These are phyloP conservation scores for Penicillium sumatraense DNA, from an alignment of 2,329 filamentous ascomycete genomes.

Conservation along the genomic window DNA sequence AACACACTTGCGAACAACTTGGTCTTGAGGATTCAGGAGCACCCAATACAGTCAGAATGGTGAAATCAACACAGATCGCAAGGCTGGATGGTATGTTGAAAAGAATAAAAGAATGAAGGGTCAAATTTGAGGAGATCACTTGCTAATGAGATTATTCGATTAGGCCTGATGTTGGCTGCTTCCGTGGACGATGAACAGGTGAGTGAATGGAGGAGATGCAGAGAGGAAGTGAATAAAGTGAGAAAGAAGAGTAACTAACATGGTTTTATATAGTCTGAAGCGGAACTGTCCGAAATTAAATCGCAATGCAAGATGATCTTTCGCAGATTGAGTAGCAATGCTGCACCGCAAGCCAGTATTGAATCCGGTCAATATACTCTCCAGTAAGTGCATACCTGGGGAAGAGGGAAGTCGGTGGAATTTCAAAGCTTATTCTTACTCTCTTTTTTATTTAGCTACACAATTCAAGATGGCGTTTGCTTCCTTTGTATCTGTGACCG, in stretches of 20 bases:
- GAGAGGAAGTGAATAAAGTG: conserved; percentile 6
- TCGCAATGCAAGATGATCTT: conserved; percentile 88
- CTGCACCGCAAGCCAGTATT: conserved; percentile 89
- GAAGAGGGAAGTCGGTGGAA: background rate
- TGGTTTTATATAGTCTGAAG: conserved; percentile 60
- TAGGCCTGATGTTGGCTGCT: conserved; percentile 91
- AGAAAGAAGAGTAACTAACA: conserved; percentile 5
- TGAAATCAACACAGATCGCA: conserved; percentile 91
- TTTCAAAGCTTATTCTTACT: too few relatives aligned
- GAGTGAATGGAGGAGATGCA: conserved; percentile 19
- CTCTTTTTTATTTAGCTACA: conserved; percentile 64
- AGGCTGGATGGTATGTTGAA: conserved; percentile 78
- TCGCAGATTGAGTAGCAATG: conserved; percentile 83
- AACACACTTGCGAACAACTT: background rate
- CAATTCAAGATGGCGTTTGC: conserved; percentile 80
- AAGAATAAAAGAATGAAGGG: conserved; percentile 1
- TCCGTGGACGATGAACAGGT: conserved; percentile 90
- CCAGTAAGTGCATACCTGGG: conserved; percentile 66
- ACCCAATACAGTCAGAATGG: conserved; percentile 66
- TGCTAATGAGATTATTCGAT: conserved; percentile 2
- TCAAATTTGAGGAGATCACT: background rate
- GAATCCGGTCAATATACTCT: conserved; percentile 82
- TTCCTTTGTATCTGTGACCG: conserved; percentile 93
- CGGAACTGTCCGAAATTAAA: conserved; percentile 84
- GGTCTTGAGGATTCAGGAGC: too few relatives aligned